phyloP scores from a whole-genome alignment of 768 basidiomycete genomes.

The Rhodotorula toruloides region DNA sequence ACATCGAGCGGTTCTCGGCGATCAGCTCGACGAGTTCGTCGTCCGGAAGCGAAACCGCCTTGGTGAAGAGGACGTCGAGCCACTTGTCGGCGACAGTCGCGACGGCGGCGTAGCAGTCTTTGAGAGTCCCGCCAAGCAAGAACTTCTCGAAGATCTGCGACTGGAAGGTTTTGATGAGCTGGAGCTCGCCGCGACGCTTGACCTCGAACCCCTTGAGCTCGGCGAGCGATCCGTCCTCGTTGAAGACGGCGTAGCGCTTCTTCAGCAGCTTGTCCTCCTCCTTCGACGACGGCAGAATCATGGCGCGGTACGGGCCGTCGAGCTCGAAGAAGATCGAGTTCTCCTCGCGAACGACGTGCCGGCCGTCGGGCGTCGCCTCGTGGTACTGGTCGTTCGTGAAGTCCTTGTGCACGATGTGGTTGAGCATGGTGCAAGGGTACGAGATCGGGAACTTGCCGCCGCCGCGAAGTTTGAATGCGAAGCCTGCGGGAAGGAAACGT shows the following conservation, averaged over 20 bases:
- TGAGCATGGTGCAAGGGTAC: constrained; percentile 99
- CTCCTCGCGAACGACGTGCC: constrained; percentile 79
- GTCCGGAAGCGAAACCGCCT: constrained; percentile 74
- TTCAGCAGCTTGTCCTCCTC: constrained; percentile 98
- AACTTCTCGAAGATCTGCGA: constrained; percentile 98
- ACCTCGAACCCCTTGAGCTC: constrained; percentile 99
- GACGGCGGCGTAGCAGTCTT: constrained; percentile 92
- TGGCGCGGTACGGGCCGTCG: constrained; percentile 95
- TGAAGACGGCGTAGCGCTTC: constrained; percentile 98
- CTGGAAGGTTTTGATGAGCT: constrained; percentile 99
- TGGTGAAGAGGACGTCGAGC: constrained; percentile 89
- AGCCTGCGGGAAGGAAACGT: constrained; percentile 53
- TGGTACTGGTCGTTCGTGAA: constrained; percentile 99
- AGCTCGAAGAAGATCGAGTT: constrained; percentile 99
- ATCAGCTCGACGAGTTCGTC: constrained; percentile 96
- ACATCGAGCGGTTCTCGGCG: constrained; percentile 97
- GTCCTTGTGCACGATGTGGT: constrained; percentile 87
- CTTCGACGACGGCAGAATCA: constrained; percentile 98
- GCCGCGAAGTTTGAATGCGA: constrained; percentile 81
- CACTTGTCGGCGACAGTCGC: constrained; percentile 91
- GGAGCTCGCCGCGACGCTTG: constrained; percentile 92
- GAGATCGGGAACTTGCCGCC: constrained; percentile 86
- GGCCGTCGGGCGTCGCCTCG: constrained; percentile 70
- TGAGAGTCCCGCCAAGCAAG: constrained; percentile 81
- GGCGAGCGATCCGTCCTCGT: constrained; percentile 93